A percentile compares a stretch with the other conserved stretches of the same genome.
Conservation (phyloP, 345 rosid genomes). For the Moringa oleifera region DNA sequence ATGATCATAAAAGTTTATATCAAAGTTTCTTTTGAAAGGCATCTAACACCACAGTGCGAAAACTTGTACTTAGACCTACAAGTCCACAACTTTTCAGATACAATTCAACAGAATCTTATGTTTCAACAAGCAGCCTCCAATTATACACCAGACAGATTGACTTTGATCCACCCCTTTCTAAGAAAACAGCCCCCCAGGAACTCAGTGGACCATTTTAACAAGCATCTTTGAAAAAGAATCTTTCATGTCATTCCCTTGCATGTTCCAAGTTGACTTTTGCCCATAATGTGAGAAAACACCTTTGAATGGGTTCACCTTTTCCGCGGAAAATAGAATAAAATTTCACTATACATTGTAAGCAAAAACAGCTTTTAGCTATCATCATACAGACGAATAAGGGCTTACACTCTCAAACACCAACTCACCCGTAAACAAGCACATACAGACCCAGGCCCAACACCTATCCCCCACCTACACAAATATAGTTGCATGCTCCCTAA, state of each 20-base stretch:
- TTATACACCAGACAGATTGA: background rate
- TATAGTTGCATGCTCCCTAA: too few relatives aligned
- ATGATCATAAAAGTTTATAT: too few relatives aligned
- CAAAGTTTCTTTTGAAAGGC: too few relatives aligned
- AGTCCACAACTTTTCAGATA: background rate
- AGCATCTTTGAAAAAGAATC: background rate
- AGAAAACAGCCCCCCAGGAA: background rate
- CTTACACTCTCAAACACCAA: too few relatives aligned
- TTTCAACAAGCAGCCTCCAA: background rate
- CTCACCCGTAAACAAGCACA: too few relatives aligned
- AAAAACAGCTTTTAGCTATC: too few relatives aligned
- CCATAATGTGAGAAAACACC: background rate
- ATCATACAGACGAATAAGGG: too few relatives aligned
- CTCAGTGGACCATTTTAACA: background rate
- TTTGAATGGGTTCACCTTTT: background rate
- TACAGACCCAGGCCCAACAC: too few relatives aligned
- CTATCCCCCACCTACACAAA: too few relatives aligned
- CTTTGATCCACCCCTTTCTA: background rate
- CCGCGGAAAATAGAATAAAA: background rate
- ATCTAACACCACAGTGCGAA: background rate
- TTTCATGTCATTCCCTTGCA: background rate
- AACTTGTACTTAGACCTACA: background rate
- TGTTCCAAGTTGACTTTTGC: background rate
- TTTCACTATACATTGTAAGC: background rate
- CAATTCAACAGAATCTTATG: background rate